Evolutionary conservation across 352 stramenopile species (phyloP).

Genomic region (Phytophthora sp.): DNA sequence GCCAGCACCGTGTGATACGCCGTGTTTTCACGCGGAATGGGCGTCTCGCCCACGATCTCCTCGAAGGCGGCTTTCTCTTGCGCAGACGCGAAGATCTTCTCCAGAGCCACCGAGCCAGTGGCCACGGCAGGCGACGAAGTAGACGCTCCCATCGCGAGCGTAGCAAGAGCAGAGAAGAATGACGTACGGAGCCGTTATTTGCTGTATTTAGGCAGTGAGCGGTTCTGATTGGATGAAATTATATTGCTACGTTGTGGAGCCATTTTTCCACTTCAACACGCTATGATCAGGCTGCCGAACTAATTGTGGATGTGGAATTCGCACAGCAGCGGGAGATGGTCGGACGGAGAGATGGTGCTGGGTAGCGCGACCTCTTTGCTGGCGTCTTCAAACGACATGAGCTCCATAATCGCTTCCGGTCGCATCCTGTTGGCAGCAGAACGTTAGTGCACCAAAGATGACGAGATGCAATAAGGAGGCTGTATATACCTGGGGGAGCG

Average conservation of each 20-base stretch:
- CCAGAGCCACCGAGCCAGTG: constrained; percentile 20
- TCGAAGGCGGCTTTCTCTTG: constrained; percentile 70
- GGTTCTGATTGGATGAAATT: constrained; percentile 32
- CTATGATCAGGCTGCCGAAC: no score
- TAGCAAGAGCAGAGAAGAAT: constrained; percentile 19
- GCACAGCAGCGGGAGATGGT: constrained; percentile 78
- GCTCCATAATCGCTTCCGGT: constrained; percentile 64
- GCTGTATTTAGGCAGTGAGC: constrained; percentile 3
- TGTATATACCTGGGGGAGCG: constrained; percentile 46
- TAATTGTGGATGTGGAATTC: constrained; percentile 52
- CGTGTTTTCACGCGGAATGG: constrained; percentile 54
- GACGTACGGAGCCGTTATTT: constrained; percentile 16
- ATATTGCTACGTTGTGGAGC: constrained; percentile 18
- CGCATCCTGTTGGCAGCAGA: constrained; percentile 32
- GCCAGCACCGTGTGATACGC: constrained; percentile 62
- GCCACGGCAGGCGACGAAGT: constrained; percentile 39
- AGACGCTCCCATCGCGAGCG: constrained; percentile 50
- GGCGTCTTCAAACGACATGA: constrained; percentile 70
- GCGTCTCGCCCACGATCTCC: constrained; percentile 66
- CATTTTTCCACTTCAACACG: constrained; percentile 21
- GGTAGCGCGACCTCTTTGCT: constrained; percentile 68
- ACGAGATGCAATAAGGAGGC: neutral
- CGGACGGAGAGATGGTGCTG: constrained; percentile 71
- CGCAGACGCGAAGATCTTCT: constrained; percentile 52
- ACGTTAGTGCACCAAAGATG: constrained; percentile 9